These are phyloP conservation scores for Colletotrichum orchidophilum DNA, from an alignment of 2,329 filamentous ascomycete genomes.

Conservation along the genomic window DNA sequence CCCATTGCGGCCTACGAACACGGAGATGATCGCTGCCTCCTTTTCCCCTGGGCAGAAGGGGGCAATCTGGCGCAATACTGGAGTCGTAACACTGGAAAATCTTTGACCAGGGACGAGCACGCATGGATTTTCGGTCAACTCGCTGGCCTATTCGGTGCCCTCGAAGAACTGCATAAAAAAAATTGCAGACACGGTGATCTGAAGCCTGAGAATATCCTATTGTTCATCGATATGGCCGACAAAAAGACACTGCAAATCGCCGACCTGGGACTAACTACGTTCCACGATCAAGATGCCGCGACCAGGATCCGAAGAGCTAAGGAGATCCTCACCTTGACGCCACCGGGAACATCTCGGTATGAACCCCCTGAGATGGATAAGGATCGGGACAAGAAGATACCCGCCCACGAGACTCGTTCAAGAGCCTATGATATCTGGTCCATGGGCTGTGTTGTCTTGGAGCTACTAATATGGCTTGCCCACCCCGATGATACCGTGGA, in stretches of 20 bases:
- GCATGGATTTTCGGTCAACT: background rate
- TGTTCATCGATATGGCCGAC: background rate
- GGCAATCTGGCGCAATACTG: constrained; percentile 14
- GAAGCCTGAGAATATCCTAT: constrained; percentile 24
- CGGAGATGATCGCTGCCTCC: background rate
- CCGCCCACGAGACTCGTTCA: constrained; percentile 24
- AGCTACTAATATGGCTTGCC: constrained; percentile 41
- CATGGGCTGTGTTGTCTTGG: constrained; percentile 42
- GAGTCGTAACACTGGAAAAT: background rate
- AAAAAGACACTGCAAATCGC: background rate
- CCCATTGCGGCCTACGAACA: constrained; percentile 7
- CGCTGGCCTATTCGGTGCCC: background rate
- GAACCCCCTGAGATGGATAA: background rate
- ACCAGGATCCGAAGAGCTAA: background rate
- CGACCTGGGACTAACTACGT: background rate
- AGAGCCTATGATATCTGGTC: constrained; percentile 43
- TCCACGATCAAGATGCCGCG: background rate
- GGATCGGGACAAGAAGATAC: background rate
- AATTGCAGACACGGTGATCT: constrained; percentile 20
- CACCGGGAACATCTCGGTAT: constrained; percentile 3
- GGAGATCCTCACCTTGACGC: background rate
- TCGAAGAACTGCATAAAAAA: background rate
- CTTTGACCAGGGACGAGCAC: background rate
- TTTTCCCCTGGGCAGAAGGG: constrained; percentile 8
- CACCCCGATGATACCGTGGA: constrained; percentile 18